phyloP scores from a whole-genome alignment of 768 basidiomycete species.

The Leccinum barrowsii region DNA sequence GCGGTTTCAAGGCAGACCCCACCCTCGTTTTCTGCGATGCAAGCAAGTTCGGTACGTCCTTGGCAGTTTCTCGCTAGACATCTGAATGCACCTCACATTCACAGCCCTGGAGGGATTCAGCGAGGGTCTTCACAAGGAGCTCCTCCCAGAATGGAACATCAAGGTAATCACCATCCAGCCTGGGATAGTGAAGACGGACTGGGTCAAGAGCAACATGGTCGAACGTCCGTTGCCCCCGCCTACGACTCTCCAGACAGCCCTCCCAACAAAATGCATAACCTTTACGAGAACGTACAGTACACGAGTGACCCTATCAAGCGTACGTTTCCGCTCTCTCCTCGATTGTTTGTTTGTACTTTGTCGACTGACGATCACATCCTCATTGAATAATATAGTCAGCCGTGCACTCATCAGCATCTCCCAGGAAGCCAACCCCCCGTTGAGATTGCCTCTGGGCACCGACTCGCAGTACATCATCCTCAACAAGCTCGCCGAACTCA shows the following conservation, averaged over 20 bases:
- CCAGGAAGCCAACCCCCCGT: conserved; percentile 16
- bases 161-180: conserved; percentile 21
- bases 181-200: conserved; percentile 19
- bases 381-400: conserved; percentile 15
- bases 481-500: conserved; percentile 16
- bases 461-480: conserved; percentile 17
- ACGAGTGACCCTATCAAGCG: conserved; percentile 11
- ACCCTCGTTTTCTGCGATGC: conserved; percentile 20
- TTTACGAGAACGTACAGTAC: neutral
- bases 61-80: no score
- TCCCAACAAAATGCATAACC: conserved; percentile 8
- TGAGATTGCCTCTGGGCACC: conserved; percentile 18
- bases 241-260: conserved; percentile 16
- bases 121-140: conserved; percentile 23
- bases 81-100: neutral
- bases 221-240: conserved; percentile 12
- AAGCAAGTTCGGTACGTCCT: conserved; percentile 21
- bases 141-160: conserved; percentile 26
- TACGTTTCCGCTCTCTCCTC: neutral
- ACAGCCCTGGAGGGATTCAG: conserved; percentile 27
- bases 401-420: conserved; percentile 17
- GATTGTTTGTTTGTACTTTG: neutral
- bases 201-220: conserved; percentile 19
- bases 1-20: conserved; percentile 17
- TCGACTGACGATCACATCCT: neutral